These are phyloP conservation scores for Colletotrichum noveboracense DNA, from an alignment of 2,329 filamentous ascomycete genomes.

Conservation along the genomic window DNA sequence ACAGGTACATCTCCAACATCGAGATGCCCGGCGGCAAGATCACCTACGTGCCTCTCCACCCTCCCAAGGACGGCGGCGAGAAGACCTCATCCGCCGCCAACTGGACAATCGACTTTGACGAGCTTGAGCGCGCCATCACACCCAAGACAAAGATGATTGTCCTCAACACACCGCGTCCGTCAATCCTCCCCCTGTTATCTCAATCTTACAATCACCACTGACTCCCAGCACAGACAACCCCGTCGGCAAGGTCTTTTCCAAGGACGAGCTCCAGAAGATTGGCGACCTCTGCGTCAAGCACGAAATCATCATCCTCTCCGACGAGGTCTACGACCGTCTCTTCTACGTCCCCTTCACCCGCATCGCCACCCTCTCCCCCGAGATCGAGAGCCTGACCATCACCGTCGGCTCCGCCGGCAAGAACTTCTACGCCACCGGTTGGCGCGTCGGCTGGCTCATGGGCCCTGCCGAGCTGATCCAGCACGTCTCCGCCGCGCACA, in stretches of 20 bases:
- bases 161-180: slow-evolving; percentile 71
- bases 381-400: slow-evolving; percentile 85
- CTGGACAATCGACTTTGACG: slow-evolving; percentile 86
- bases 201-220: neutral
- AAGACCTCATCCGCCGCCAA: slow-evolving; percentile 85
- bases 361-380: slow-evolving; percentile 87
- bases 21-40: slow-evolving; percentile 97
- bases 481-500: slow-evolving; percentile 91
- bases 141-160: slow-evolving; percentile 96
- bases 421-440: slow-evolving; percentile 97
- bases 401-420: slow-evolving; percentile 97
- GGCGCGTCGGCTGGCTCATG: slow-evolving; percentile 94
- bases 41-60: slow-evolving; percentile 93
- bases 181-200: neutral
- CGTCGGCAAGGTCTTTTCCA: slow-evolving; percentile 92
- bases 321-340: slow-evolving; percentile 93
- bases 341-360: slow-evolving; percentile 96
- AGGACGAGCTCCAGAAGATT: slow-evolving; percentile 81
- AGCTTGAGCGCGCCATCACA: slow-evolving; percentile 82
- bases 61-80: slow-evolving; percentile 78
- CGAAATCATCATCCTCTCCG: slow-evolving; percentile 90
- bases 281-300: slow-evolving; percentile 90
- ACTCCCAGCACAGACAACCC: slow-evolving; percentile 73
- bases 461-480: slow-evolving; percentile 88
- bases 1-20: slow-evolving; percentile 90